Evolutionary conservation across 192 early-diverging fungal genomes (phyloP).

Genomic region (Phlyctochytrium planicorne): DNA sequence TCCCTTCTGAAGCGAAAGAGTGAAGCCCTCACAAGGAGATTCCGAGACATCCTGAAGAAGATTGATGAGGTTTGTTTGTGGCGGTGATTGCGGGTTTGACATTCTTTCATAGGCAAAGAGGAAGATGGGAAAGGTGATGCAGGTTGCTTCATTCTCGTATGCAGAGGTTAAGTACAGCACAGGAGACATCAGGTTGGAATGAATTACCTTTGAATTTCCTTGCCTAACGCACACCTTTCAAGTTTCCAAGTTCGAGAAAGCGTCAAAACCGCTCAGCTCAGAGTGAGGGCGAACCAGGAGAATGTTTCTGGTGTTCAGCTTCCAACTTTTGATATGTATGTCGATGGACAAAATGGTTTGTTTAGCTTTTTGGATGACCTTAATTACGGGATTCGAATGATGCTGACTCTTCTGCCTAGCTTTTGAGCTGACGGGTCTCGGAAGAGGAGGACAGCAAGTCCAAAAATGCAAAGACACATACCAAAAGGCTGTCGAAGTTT

Average conservation of each 20-base stretch:
- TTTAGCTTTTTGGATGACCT: neutral
- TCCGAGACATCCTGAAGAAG: constrained; percentile 91
- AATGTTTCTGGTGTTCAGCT: constrained; percentile 98
- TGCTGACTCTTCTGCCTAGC: no score
- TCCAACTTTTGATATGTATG: constrained; percentile 85
- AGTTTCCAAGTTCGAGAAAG: constrained; percentile 96
- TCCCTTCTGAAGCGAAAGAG: constrained; percentile 96
- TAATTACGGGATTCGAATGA: no score
- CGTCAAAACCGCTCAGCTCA: constrained; percentile 87
- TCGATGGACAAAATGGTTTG: constrained; percentile 86
- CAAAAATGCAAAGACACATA: constrained; percentile 94
- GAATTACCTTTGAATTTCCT: neutral
- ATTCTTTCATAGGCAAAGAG: constrained; percentile 76
- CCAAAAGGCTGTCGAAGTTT: constrained; percentile 88
- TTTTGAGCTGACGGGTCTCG: constrained; percentile 97
- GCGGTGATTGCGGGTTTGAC: constrained; percentile 16
- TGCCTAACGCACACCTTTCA: neutral
- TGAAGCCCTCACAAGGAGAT: constrained; percentile 93
- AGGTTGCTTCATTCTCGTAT: constrained; percentile 95
- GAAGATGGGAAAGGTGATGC: constrained; percentile 99
- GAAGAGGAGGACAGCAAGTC: constrained; percentile 96
- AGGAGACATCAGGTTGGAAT: constrained; percentile 83
- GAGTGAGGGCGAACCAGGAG: constrained; percentile 88
- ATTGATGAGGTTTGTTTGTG: constrained; percentile 82
- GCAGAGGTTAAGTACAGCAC: constrained; percentile 96